Evolutionary conservation across 164 flowering plant species (phyloP).

Genomic region (Tinospora cordifolia): DNA sequence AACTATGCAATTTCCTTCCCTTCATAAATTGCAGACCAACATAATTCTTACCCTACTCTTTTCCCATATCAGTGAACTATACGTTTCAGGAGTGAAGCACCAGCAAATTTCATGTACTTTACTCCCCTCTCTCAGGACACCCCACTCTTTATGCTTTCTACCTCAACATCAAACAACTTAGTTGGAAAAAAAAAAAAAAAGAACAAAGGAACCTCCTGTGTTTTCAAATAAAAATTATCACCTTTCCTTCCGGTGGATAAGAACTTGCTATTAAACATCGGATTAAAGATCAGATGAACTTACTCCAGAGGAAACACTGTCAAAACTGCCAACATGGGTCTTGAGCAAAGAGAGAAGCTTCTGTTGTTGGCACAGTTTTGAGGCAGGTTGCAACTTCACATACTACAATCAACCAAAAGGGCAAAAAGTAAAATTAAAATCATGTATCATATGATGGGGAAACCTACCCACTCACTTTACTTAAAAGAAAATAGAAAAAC

Average conservation of each 20-base stretch:
- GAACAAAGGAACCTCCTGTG: conserved; percentile 14
- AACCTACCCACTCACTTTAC: neutral
- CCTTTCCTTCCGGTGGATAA: conserved; percentile 3
- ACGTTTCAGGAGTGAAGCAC: conserved; percentile 8
- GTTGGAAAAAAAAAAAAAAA: conserved; percentile 4
- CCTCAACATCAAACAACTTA: conserved; percentile 18
- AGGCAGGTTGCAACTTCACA: conserved; percentile 2
- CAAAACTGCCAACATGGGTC: conserved; percentile 15
- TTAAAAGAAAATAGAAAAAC: neutral
- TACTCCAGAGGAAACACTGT: conserved; percentile 26
- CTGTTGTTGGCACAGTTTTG: conserved; percentile 17
- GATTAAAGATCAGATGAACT: conserved; percentile 42
- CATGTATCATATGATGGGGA: neutral
- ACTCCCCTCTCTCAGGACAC: conserved; percentile 20
- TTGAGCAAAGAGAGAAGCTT: conserved; percentile 22
- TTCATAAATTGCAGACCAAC: conserved; percentile 12
- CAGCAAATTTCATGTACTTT: conserved; percentile 37
- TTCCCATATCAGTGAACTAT: conserved; percentile 10
- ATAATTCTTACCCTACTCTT: conserved; percentile 6
- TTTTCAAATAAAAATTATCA: conserved; percentile 16
- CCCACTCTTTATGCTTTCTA: conserved; percentile 23
- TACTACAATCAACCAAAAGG: conserved; percentile 1
- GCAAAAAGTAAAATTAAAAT: neutral
- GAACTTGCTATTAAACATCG: conserved; percentile 25
- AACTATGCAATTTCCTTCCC: neutral